A percentile compares a stretch with the other conserved stretches of the same genome.
Conservation (phyloP, 2,329 filamentous ascomycete species). For the Cytospora paraplurivora region DNA sequence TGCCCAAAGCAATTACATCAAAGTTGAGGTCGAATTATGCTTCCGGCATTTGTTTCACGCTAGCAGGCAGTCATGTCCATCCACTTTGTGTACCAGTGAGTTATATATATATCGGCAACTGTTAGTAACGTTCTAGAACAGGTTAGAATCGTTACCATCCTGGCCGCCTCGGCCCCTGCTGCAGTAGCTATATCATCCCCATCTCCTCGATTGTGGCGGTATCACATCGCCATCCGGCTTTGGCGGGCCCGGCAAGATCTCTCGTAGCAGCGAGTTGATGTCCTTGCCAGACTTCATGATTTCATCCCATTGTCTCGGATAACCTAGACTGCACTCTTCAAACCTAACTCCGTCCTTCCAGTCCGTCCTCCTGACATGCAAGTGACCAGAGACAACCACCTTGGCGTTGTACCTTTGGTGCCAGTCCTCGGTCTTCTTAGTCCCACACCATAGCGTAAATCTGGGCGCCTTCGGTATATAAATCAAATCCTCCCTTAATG, state of each 20-base stretch:
- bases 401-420: conserved; percentile 39
- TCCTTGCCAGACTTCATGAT: conserved; percentile 35
- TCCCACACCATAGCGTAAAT: conserved; percentile 45
- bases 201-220: conserved; percentile 26
- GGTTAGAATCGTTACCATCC: too few species aligned
- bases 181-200: conserved; percentile 11
- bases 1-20: too few species aligned
- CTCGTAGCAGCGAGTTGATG: conserved; percentile 40
- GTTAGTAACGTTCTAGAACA: too few species aligned
- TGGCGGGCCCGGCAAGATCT: conserved; percentile 34
- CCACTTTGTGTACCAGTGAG: too few species aligned
- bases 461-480: conserved; percentile 39
- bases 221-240: conserved; percentile 16
- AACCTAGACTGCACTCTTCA: conserved; percentile 43
- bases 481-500: conserved; percentile 41
- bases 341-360: conserved; percentile 43
- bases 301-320: conserved; percentile 42
- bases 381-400: conserved; percentile 41
- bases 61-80: too few species aligned
- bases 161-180: not conserved
- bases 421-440: conserved; percentile 40
- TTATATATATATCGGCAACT: too few species aligned
- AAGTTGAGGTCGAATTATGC: too few species aligned
- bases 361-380: conserved; percentile 43
- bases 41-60: too few species aligned